These are phyloP conservation scores for Hordeum marinum DNA, from an alignment of 176 grass and related monocot genomes.

Conservation along the genomic window DNA sequence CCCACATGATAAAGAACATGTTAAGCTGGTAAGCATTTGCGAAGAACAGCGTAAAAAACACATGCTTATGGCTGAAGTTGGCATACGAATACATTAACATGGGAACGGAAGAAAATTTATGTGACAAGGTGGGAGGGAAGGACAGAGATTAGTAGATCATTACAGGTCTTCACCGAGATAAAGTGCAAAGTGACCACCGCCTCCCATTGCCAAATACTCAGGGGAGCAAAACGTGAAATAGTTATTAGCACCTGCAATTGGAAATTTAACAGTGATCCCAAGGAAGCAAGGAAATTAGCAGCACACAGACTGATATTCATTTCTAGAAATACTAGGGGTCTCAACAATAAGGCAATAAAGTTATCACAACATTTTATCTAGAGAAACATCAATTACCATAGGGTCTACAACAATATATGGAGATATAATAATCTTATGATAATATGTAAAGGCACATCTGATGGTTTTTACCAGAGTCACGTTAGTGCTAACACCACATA, in stretches of 20 bases:
- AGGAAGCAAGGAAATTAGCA: neutral
- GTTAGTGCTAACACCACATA: neutral
- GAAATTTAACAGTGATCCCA: neutral
- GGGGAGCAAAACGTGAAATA: conserved; percentile 83
- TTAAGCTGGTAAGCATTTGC: neutral
- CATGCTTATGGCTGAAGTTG: neutral
- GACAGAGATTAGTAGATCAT: conserved; percentile 49
- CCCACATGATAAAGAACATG: neutral
- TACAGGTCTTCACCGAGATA: conserved; percentile 92
- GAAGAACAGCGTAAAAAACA: neutral
- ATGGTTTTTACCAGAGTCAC: neutral
- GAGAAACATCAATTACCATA: neutral
- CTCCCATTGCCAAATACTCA: conserved; percentile 83
- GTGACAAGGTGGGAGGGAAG: neutral
- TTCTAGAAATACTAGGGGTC: conserved; percentile 17
- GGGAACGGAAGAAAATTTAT: neutral
- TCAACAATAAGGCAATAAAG: neutral
- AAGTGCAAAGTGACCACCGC: conserved; percentile 89
- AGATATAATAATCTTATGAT: neutral
- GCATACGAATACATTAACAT: neutral
- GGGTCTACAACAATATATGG: neutral
- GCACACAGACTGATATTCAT: neutral
- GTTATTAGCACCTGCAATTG: conserved; percentile 77
- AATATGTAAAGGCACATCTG: neutral
- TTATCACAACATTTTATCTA: neutral